Evolutionary conservation across 805 yeast species (phyloP), one percentile per base, ranked within the genome.

Genomic region (Millerozyma miso): DNA sequence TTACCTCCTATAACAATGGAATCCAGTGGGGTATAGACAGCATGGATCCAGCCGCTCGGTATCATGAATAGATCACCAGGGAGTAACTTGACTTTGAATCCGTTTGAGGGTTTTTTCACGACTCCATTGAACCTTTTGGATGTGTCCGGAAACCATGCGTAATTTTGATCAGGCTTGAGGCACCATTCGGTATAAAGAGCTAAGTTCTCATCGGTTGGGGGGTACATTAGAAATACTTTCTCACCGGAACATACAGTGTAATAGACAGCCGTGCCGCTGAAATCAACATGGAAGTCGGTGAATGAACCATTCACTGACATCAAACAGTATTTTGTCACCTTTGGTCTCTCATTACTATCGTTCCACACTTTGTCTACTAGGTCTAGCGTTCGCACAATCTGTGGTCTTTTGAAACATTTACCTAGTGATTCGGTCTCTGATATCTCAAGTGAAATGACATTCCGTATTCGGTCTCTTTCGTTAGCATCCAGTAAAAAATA

Each of bases 41-140:
- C 81, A 61, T 89, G 97, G 39, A 89, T 88, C 95, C 96, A 89
- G 0, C 96, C 96, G 34, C 93, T 81, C 3, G 97, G 97, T 15
- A 89, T 82, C 12, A 88, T 70, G 62, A 89, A 73, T 19, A 88
- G 71, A 54, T 89, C 96, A 1, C 95, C 95, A 1, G 77, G 63
- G 0, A 50, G 41, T 16, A 85, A 54, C 5, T 73, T 71, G 14
- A 82, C 80, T 40, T 76, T 75, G 39, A 80, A 65, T 15, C 88
- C 87, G 5, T 49, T 54, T 3, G 42, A 49, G 43, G 61, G 74
- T 12, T 40, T 39, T 13, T 61, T 47, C 39, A 33, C 58, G 48
- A 49, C 67, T 44, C 63, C 72, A 36, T 49, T 63, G 45, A 43
- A 55, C 39, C 47, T 54, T 54, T 55, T 52, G 31, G 65, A 44